phyloP scores from a whole-genome alignment of 164 flowering plant genomes.

The Magnolia sinica region DNA sequence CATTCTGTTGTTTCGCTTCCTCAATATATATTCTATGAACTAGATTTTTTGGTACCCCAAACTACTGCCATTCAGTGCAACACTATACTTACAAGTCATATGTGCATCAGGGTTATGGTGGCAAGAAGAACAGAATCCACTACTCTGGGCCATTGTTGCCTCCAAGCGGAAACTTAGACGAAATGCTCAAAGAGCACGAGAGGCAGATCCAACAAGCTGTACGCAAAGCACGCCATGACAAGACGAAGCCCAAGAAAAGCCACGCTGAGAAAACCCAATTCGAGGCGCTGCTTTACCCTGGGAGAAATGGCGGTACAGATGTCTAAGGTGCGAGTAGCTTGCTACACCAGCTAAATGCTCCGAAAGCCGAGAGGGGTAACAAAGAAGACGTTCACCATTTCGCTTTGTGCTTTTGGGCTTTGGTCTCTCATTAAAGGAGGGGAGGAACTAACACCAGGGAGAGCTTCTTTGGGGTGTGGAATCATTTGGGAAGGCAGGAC shows the following conservation, averaged over 20 bases:
- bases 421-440: neutral
- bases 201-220: slow-evolving; percentile 89
- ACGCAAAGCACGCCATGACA: slow-evolving; percentile 75
- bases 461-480: neutral
- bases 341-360: neutral
- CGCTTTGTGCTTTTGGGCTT: neutral
- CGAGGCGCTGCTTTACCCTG: slow-evolving; percentile 35
- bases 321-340: neutral
- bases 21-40: neutral
- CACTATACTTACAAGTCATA: neutral
- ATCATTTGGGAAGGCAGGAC: neutral
- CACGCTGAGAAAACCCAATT: slow-evolving; percentile 27
- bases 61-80: neutral
- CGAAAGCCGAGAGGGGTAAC: neutral
- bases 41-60: neutral
- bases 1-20: too few species aligned
- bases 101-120: slow-evolving; percentile 43
- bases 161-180: slow-evolving; percentile 80
- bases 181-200: slow-evolving; percentile 89
- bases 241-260: slow-evolving; percentile 35
- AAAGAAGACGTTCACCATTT: neutral
- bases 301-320: slow-evolving; percentile 30
- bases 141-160: slow-evolving; percentile 91
- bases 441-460: neutral
- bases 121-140: slow-evolving; percentile 65